Conservation (phyloP, 768 basidiomycete genomes). For the Lyophyllum shimeji region DNA sequence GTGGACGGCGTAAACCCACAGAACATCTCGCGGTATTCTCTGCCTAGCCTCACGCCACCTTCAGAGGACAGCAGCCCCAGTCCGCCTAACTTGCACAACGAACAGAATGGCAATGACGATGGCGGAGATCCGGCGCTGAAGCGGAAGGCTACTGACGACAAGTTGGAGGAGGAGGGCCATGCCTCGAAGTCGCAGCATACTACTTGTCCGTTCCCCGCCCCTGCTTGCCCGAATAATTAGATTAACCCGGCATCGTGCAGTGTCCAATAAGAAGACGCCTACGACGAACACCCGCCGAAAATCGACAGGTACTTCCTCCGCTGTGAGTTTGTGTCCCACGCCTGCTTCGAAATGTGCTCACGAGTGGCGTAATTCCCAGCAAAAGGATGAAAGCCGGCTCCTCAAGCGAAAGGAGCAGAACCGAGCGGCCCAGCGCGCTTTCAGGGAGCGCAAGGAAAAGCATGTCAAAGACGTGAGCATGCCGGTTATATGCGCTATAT, state of each 20-base stretch:
- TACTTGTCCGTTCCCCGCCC: constrained; percentile 43
- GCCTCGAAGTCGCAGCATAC: constrained; percentile 67
- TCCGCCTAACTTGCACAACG: constrained; percentile 52
- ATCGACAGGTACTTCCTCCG: constrained; percentile 27
- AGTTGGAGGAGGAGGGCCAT: constrained; percentile 62
- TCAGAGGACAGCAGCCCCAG: constrained; percentile 82
- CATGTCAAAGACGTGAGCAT: constrained; percentile 89
- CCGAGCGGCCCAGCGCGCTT: constrained; percentile 94
- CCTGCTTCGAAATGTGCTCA: background rate
- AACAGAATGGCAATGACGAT: constrained; percentile 31
- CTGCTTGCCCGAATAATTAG: background rate
- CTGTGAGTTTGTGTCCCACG: constrained; percentile 22
- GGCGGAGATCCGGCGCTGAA: constrained; percentile 56
- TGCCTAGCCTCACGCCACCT: constrained; percentile 56
- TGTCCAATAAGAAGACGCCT: constrained; percentile 23
- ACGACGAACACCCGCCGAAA: constrained; percentile 34
- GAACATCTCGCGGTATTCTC: constrained; percentile 48
- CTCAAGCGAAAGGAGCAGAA: constrained; percentile 97
- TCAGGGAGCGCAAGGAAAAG: constrained; percentile 95
- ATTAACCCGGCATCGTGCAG: constrained; percentile 1
- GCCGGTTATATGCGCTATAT: too few relatives aligned
- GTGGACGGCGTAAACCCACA: constrained; percentile 59
- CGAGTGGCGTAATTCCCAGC: constrained; percentile 22
- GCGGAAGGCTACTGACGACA: constrained; percentile 73
- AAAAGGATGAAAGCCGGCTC: constrained; percentile 71